A percentile compares a stretch with the other conserved stretches of the same genome.
These are phyloP conservation scores for Eucalyptus tenuipes DNA, from an alignment of 345 rosid genomes.

Conservation along the genomic window DNA sequence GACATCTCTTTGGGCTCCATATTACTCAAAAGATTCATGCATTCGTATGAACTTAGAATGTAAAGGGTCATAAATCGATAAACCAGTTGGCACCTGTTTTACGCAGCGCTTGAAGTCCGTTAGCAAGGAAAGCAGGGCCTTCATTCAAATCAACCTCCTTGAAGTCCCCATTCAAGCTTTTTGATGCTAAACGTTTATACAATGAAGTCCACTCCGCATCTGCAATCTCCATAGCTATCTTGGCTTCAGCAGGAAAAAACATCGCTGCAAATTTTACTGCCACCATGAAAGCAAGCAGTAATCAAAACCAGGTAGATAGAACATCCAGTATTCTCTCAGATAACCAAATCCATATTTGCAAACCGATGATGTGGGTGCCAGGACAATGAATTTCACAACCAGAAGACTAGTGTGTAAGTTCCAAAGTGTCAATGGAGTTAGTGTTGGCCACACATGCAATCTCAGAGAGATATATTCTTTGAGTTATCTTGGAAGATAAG, in stretches of 20 bases:
- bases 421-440: background rate
- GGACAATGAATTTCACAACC: background rate
- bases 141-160: conserved; percentile 21
- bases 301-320: background rate
- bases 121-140: conserved; percentile 1
- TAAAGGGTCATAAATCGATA: background rate
- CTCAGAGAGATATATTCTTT: background rate
- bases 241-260: conserved; percentile 34
- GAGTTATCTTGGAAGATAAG: background rate
- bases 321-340: background rate
- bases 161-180: background rate
- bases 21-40: background rate
- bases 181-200: background rate
- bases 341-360: background rate
- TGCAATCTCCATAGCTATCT: conserved; percentile 30
- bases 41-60: background rate
- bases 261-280: conserved; percentile 30
- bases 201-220: conserved; percentile 12
- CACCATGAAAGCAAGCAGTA: background rate
- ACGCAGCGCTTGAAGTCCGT: conserved; percentile 8
- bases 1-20: background rate
- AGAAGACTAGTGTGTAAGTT: background rate
- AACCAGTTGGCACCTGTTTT: conserved; percentile 16
- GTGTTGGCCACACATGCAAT: background rate
- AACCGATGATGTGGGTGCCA: background rate